phyloP scores from a whole-genome alignment of 2,329 filamentous ascomycete genomes.

The Plenodomus lindquistii region DNA sequence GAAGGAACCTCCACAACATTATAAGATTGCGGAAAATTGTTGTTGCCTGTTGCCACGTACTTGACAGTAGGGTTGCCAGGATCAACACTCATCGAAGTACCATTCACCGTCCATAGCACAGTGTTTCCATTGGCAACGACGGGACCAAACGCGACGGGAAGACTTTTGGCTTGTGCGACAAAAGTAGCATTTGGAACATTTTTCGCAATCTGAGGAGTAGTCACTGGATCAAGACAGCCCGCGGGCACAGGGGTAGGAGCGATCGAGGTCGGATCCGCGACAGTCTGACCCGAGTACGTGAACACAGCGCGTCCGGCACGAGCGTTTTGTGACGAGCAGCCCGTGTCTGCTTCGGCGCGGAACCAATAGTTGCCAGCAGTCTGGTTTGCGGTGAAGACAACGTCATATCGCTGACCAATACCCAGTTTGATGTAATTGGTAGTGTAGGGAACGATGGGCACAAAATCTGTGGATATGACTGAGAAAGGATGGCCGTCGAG shows the following conservation, averaged over 20 bases:
- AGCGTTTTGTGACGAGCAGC: slow-evolving; percentile 26
- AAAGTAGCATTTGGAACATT: slow-evolving; percentile 37
- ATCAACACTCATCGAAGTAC: slow-evolving; percentile 52
- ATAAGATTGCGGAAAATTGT: slow-evolving; percentile 44
- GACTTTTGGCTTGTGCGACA: slow-evolving; percentile 25
- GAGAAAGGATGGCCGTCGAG: slow-evolving; percentile 38
- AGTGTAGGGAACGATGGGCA: slow-evolving; percentile 37
- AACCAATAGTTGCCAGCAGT: slow-evolving; percentile 40
- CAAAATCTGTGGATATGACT: slow-evolving; percentile 40
- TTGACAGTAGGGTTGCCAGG: slow-evolving; percentile 54
- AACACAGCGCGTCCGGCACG: slow-evolving; percentile 44
- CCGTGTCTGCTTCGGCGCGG: slow-evolving; percentile 29
- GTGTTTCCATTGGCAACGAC: slow-evolving; percentile 28
- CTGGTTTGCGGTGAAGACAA: slow-evolving; percentile 40
- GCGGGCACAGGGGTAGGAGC: slow-evolving; percentile 27
- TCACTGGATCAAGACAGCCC: slow-evolving; percentile 42
- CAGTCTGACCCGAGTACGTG: slow-evolving; percentile 41
- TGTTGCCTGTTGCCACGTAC: slow-evolving; percentile 49
- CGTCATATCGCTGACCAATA: slow-evolving; percentile 46
- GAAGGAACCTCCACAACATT: slow-evolving; percentile 49
- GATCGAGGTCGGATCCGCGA: slow-evolving; percentile 40
- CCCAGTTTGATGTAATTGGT: slow-evolving; percentile 45
- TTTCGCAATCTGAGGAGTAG: slow-evolving; percentile 41
- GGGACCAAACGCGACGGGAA: slow-evolving; percentile 37
- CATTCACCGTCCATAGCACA: slow-evolving; percentile 47